These are phyloP conservation scores for Andrographis paniculata DNA, from an alignment of 305 asterid species.

Conservation along the genomic window DNA sequence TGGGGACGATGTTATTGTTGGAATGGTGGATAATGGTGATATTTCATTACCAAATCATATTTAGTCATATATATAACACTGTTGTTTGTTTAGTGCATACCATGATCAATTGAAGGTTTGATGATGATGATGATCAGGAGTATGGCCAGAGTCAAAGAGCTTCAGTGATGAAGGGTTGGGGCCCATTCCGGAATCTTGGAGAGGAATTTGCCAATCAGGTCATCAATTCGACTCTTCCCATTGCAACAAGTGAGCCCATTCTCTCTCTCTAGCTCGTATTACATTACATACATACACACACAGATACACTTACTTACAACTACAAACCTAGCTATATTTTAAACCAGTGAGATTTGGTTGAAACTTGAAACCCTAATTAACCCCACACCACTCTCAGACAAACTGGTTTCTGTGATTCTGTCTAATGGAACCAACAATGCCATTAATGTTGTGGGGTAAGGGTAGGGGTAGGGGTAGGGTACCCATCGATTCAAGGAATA, in stretches of 20 bases:
- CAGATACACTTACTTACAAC: too few species aligned
- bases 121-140: conserved; percentile 38
- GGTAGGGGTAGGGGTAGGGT: too few species aligned
- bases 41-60: background rate
- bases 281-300: too few species aligned
- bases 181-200: conserved; percentile 65
- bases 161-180: conserved; percentile 60
- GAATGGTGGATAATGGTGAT: conserved; percentile 72
- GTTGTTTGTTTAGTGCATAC: background rate
- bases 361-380: too few species aligned
- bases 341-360: too few species aligned
- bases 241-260: conserved; percentile 54
- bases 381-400: too few species aligned
- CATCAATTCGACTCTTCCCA: conserved; percentile 55
- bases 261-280: background rate
- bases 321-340: too few species aligned
- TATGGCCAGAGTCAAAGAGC: conserved; percentile 92
- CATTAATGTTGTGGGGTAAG: too few species aligned
- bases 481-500: too few species aligned
- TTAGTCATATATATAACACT: background rate
- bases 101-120: too few species aligned
- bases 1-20: conserved; percentile 61
- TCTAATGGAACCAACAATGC: too few species aligned
- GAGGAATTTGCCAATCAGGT: conserved; percentile 75
- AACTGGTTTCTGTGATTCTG: too few species aligned